Base-by-base conservation (phyloP, 257 asterid genomes). In the Handroanthus guayacan region DNA sequence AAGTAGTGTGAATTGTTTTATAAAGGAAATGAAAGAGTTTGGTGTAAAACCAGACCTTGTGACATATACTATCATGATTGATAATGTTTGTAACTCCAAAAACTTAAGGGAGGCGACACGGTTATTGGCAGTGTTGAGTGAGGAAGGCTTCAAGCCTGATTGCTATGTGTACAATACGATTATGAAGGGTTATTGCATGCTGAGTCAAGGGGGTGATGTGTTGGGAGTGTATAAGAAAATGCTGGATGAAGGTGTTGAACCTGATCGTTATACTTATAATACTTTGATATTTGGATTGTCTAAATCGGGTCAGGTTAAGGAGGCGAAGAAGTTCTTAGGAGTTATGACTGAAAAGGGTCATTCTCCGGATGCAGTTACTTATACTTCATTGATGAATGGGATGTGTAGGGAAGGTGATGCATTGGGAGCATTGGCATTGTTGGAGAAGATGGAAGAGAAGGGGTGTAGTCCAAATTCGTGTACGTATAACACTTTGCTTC, bases 341-440 rank as follows among this genome's bases (percentile, higher is more conserved):
- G 86, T 91, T 61, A 95, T 95, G 99, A 69, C 80, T 25, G 97
- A 88, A 54, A 84, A 73, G 86, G 99, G 98, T 1, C 87, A 88
- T 81, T 70, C 82, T 18, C 97, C 99, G 0, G 97, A 95, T 81
- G 94, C 89, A 4, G 84, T 89, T 71, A 91, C 97, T 6, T 95
- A 95, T 73, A 91, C 99, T 69, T 95, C 98, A 0, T 81, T 95
- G 84, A 95, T 95, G 99, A 95, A 91, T 78, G 99, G 99, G 13
- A 83, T 95, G 99, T 92, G 97, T 85, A 80, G 98, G 75, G 93
- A 89, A 79, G 87, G 93, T 43, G 87, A 91, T 83, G 86, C 91
- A 0, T 71, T 83, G 84, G 97, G 94, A 48, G 99, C 97, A 5
- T 50, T 95, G 80, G 78, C 84, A 17, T 85, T 91, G 84, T 82